Evolutionary conservation across 2,329 filamentous ascomycete species (phyloP).

Genomic region (Dothiorella sarmentorum): DNA sequence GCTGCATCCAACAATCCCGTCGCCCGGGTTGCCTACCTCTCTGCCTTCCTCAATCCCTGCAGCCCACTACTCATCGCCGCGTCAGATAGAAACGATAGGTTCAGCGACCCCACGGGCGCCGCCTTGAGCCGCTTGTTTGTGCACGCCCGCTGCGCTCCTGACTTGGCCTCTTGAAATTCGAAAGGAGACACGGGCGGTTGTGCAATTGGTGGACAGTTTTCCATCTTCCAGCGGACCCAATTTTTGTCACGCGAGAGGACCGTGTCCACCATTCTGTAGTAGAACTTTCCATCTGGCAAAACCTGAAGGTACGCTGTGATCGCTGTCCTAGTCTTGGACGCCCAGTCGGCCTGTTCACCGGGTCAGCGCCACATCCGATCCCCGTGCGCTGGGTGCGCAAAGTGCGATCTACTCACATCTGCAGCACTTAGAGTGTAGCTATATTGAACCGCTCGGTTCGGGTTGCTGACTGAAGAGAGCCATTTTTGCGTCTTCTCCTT

Average conservation of each 20-base stretch:
- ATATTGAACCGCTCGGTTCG: slow-evolving; percentile 81
- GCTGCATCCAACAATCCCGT: background rate
- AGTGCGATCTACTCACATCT: slow-evolving; percentile 59
- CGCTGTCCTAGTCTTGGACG: slow-evolving; percentile 67
- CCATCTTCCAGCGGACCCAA: slow-evolving; percentile 98
- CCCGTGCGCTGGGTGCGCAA: slow-evolving; percentile 13
- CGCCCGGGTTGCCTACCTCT: slow-evolving; percentile 42
- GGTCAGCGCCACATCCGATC: slow-evolving; percentile 2
- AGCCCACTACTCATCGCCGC: slow-evolving; percentile 60
- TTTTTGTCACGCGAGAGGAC: slow-evolving; percentile 95
- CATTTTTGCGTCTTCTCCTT: slow-evolving; percentile 60
- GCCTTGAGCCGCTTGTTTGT: slow-evolving; percentile 64
- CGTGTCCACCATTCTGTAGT: slow-evolving; percentile 94
- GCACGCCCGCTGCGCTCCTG: slow-evolving; percentile 62
- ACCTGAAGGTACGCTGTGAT: slow-evolving; percentile 82
- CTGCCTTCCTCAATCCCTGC: slow-evolving; percentile 63
- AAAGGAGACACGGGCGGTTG: slow-evolving; percentile 65
- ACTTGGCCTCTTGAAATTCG: slow-evolving; percentile 67
- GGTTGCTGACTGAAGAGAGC: slow-evolving; percentile 64
- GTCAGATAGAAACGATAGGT: slow-evolving; percentile 75
- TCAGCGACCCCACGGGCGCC: slow-evolving; percentile 67
- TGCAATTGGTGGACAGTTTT: slow-evolving; percentile 85
- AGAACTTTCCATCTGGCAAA: slow-evolving; percentile 82
- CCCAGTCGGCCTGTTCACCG: slow-evolving; percentile 70
- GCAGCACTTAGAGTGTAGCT: slow-evolving; percentile 73